These are phyloP conservation scores for Cercospora citrullina DNA, from an alignment of 2,329 filamentous ascomycete genomes.

Conservation along the genomic window DNA sequence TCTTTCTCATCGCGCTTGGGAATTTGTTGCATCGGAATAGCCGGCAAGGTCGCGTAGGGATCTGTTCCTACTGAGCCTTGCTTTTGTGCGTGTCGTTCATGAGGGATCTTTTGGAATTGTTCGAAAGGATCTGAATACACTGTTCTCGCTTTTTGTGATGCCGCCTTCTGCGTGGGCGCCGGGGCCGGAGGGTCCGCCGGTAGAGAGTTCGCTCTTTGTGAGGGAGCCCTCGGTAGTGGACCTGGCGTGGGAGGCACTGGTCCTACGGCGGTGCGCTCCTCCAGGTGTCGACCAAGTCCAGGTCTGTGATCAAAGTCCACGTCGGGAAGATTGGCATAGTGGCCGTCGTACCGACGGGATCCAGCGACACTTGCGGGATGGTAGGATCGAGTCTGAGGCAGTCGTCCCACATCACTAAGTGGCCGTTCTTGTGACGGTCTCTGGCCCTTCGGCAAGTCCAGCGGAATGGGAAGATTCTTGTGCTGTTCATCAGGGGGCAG, in stretches of 20 bases:
- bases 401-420: not conserved
- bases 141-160: not conserved
- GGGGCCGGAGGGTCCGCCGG: not conserved
- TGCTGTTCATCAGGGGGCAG: conserved; percentile 6
- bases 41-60: conserved; percentile 6
- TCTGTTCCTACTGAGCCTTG: not conserved
- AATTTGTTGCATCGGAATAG: not conserved
- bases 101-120: not conserved
- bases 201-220: not conserved
- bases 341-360: not conserved
- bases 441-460: conserved; percentile 7
- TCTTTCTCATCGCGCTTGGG: conserved; percentile 4
- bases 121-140: conserved; percentile 9
- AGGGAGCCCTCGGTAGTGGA: not conserved
- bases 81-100: not conserved
- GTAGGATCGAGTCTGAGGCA: not conserved
- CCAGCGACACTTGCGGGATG: conserved; percentile 1
- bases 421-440: conserved; percentile 5
- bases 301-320: conserved; percentile 8
- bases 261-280: not conserved
- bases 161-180: not conserved
- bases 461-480: conserved; percentile 1
- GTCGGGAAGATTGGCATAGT: conserved; percentile 4
- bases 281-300: conserved; percentile 8
- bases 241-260: not conserved